Evolutionary conservation across 108 stramenopile genomes (phyloP).

Genomic region (Pseudonitzschia multistriata): DNA sequence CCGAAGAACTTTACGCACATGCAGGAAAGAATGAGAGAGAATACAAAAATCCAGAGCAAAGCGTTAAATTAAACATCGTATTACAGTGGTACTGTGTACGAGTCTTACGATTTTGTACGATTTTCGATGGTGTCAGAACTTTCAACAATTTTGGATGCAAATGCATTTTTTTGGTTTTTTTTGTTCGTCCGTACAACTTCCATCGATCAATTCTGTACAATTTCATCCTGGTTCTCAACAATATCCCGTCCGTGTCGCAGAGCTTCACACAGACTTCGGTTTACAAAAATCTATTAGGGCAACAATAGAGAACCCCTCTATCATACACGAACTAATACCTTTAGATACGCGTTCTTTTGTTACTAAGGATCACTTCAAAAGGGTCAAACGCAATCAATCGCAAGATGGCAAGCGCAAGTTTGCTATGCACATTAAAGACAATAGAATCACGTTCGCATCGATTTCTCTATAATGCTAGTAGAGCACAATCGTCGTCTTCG

Average conservation of each 20-base stretch:
- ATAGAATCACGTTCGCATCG: background rate
- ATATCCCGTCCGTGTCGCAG: too few species aligned
- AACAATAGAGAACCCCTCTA: too few species aligned
- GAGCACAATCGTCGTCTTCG: background rate
- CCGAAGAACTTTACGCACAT: background rate
- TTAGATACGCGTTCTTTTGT: background rate
- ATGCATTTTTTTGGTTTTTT: background rate
- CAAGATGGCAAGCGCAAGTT: background rate
- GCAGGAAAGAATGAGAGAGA: background rate
- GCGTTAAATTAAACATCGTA: too few species aligned
- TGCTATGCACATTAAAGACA: background rate
- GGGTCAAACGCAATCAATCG: background rate
- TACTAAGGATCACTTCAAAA: background rate
- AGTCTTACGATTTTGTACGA: too few species aligned
- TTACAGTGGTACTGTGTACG: too few species aligned
- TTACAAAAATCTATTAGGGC: too few species aligned
- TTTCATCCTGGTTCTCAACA: too few species aligned
- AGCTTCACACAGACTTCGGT: too few species aligned
- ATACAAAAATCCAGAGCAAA: too few species aligned
- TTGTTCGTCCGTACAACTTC: background rate
- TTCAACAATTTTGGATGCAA: background rate
- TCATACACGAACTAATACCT: too few species aligned
- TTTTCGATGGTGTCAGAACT: background rate
- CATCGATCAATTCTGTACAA: too few species aligned
- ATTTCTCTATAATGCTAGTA: background rate